Conservation (phyloP, 495 filamentous ascomycete genomes). For the Aspergillus hancockii region DNA sequence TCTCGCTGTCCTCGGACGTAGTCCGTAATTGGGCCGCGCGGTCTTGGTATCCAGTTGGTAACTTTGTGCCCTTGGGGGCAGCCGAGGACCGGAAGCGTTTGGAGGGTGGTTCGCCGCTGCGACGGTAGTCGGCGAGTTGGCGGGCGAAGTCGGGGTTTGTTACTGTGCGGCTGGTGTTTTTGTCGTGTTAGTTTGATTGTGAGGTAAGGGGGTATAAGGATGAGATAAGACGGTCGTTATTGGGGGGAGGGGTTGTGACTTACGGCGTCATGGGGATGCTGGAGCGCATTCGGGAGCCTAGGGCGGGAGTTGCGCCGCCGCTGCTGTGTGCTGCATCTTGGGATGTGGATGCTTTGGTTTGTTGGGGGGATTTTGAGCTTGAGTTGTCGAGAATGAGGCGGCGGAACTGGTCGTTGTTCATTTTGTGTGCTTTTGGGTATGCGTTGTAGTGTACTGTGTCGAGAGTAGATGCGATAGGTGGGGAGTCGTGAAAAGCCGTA, state of each 20-base stretch:
- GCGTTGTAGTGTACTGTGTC: background rate
- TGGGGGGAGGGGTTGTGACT: conserved; percentile 11
- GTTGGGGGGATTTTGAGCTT: conserved; percentile 21
- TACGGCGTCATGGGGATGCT: conserved; percentile 90
- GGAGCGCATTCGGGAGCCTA: conserved; percentile 62
- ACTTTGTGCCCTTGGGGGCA: conserved; percentile 79
- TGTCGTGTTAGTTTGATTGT: background rate
- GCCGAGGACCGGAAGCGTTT: conserved; percentile 77
- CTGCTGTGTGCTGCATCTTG: conserved; percentile 29
- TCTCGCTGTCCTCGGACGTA: conserved; percentile 33
- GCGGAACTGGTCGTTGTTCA: conserved; percentile 98
- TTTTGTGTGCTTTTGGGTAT: conserved; percentile 31
- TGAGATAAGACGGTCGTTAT: background rate
- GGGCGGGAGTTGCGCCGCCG: conserved; percentile 8
- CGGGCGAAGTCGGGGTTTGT: conserved; percentile 73
- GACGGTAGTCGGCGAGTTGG: conserved; percentile 79
- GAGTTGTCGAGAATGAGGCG: conserved; percentile 64
- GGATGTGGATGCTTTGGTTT: conserved; percentile 3
- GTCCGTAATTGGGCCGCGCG: conserved; percentile 64
- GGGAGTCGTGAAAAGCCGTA: background rate
- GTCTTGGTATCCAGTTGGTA: conserved; percentile 81
- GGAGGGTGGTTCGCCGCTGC: conserved; percentile 44
- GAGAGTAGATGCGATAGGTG: conserved; percentile 1
- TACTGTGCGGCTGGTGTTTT: conserved; percentile 62
- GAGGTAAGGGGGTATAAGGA: background rate